Base-by-base conservation (phyloP, 192 early-diverging fungal species). In the Linnemannia exigua region DNA sequence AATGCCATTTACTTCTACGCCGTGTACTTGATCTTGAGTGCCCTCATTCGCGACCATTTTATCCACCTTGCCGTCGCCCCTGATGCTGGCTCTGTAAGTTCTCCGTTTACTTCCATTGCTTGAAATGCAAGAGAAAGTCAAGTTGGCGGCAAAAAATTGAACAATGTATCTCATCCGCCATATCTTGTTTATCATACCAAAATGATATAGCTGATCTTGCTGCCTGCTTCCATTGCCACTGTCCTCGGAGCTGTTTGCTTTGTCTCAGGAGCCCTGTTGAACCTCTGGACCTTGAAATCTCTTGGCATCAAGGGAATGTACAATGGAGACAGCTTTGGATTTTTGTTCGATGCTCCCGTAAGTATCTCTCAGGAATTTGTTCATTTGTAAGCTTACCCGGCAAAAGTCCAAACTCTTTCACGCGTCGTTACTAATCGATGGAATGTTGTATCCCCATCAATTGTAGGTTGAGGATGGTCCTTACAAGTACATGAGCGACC, bases 231-330 rank as follows among this genome's bases (percentile, higher is more conserved):
- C 22, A 28, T 82, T n/a, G 86, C 84, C 28, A 75, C 78, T 14
- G 66, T 78, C 20, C 41, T 91, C 25, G 91, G 91, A 47, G 72
- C 79, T 20, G n/a, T 71, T 28, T 70, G 88, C 51, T 88, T 90
- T 48, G 87, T 79, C 9, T 72, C 84, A 38, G 92, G 92, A 0
- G 72, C 87, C 44, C 37, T 84, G 20, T 67, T 92, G 76, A 92
- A 92, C 79, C 74, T 92, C 47, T 92, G 92, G 92, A 92, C 91
- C 7, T 68, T 92, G 69, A 90, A 91, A 51, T 70, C 91, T 12
- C 87, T 92, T 31, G 92, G 92, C 58, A 87, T 92, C 75, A 92
- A 91, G 76, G 90, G 90, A 58, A 92, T 92, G 91, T 92, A 92
- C 81, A 92, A 92, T 52, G 92, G 92, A 58, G 91, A 92, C 84